Percentiles rank a stretch among this genome's conserved stretches.
These are phyloP conservation scores for Colletotrichum echinochloae DNA, from an alignment of 2,329 filamentous ascomycete species.

Conservation along the genomic window DNA sequence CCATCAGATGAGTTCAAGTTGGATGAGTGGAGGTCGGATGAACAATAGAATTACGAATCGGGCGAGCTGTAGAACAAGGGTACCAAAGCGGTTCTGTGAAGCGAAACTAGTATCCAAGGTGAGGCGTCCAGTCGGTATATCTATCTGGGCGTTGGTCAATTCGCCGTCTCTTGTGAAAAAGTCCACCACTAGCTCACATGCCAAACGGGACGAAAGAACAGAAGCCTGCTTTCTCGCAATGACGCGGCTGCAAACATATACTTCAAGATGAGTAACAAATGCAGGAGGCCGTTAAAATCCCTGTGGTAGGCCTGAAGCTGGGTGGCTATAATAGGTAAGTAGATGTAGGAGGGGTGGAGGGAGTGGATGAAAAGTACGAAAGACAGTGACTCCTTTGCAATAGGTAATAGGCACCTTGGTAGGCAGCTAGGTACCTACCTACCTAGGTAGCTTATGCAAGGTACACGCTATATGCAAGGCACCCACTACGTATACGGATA, in stretches of 20 bases:
- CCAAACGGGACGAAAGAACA: neutral
- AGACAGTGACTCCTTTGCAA: neutral
- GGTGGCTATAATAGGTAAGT: too few relatives aligned
- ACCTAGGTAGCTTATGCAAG: too few relatives aligned
- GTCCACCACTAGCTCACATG: neutral
- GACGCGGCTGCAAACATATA: neutral
- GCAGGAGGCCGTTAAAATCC: conserved; percentile 30
- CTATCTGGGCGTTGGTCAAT: neutral
- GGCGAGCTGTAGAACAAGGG: neutral
- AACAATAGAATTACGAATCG: neutral
- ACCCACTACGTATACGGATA: too few relatives aligned
- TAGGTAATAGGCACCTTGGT: neutral
- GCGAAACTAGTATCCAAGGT: neutral
- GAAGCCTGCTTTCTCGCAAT: conserved; percentile 7
- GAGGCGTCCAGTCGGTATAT: neutral
- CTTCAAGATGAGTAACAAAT: neutral
- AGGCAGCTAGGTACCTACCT: too few relatives aligned
- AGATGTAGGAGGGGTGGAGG: neutral
- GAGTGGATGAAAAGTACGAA: neutral
- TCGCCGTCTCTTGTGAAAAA: neutral
- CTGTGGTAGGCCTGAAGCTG: neutral
- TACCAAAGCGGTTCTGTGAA: neutral
- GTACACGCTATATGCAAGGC: too few relatives aligned
- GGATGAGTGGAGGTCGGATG: neutral
- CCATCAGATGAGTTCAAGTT: conserved; percentile 9